Percentiles rank a stretch among this genome's conserved stretches.
Evolutionary conservation across 2,329 filamentous ascomycete species (phyloP).

Genomic region (Ambrosiella xylebori): DNA sequence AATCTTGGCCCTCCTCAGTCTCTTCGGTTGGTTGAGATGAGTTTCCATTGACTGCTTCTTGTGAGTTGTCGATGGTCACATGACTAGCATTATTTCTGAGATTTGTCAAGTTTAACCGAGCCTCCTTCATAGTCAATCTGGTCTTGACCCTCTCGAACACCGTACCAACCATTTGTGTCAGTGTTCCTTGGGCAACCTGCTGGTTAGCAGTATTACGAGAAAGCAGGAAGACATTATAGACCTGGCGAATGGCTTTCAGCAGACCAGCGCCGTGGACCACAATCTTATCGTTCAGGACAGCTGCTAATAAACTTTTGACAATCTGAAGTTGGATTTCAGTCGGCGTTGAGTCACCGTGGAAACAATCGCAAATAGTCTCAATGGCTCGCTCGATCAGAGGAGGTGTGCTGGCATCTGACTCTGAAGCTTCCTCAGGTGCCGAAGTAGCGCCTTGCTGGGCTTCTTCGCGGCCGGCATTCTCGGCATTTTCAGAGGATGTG

Average conservation of each 20-base stretch:
- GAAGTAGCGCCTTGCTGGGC: neutral
- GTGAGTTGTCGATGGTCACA: slow-evolving; percentile 25
- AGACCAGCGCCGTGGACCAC: slow-evolving; percentile 93
- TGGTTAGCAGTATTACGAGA: slow-evolving; percentile 90
- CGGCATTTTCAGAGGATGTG: slow-evolving; percentile 1
- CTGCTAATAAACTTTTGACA: slow-evolving; percentile 87
- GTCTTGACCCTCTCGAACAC: slow-evolving; percentile 91
- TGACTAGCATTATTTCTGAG: slow-evolving; percentile 37
- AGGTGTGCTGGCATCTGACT: slow-evolving; percentile 21
- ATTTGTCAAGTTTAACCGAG: slow-evolving; percentile 41
- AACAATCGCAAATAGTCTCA: slow-evolving; percentile 98
- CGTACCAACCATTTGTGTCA: slow-evolving; percentile 97
- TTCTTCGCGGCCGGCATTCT: neutral
- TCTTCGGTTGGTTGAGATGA: slow-evolving; percentile 22
- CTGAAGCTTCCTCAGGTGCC: slow-evolving; percentile 20
- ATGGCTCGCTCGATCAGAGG: slow-evolving; percentile 94
- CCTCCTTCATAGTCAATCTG: slow-evolving; percentile 72
- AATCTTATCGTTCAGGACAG: slow-evolving; percentile 95
- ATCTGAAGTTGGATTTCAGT: slow-evolving; percentile 93
- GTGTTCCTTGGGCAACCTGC: slow-evolving; percentile 87
- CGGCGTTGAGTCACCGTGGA: slow-evolving; percentile 87
- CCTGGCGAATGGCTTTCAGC: slow-evolving; percentile 89
- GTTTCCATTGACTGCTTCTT: slow-evolving; percentile 22
- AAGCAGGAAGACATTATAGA: slow-evolving; percentile 96
- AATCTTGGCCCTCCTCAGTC: slow-evolving; percentile 22